Base-by-base conservation (phyloP, 352 stramenopile species). In the Elongisporangium prolatum region DNA sequence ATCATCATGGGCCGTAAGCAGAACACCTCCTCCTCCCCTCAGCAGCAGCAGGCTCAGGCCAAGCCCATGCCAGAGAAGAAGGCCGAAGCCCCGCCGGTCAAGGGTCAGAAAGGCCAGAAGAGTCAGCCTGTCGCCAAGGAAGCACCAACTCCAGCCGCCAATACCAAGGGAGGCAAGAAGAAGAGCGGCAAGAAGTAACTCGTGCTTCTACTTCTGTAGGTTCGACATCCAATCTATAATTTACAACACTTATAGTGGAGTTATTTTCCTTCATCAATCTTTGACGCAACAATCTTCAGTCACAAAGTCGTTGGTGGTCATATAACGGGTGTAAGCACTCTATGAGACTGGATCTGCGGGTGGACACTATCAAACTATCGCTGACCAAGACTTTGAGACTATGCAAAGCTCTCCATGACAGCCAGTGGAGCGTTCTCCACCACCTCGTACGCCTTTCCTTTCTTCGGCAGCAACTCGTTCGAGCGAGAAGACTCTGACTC, bases 321-420 rank as follows among this genome's bases (percentile, higher is more conserved):
- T n/a, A n/a, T n/a, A n/a, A n/a, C n/a, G n/a, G n/a, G 24, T 34
- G 24, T 34, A 8, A 34, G 24, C 24, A 7, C 7, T 34, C 24
- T 34, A 3, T 34, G 24, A 34, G 3, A 50, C 44, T 7, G 6
- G 18, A 21, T 50, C 7, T 34, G 7, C 24, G 24, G 24, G 7
- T 34, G 24, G 24, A 34, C 48, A 13, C 9, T 13, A 20, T 24
- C 18, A 22, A 52, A 24, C 9, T 14, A 21, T 28, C 65, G 40
- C 71, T 80, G 37, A 74, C 61, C 8, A 68, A 63, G 24, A 72
- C 70, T 2, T 59, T 77, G 18, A 21, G 37, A 59, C 34, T 72
- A 92, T 48, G 80, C 59, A 50, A 89, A 89, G 69, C 80, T 86
- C 50, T 95, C 85, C 80, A 95, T 95, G 48, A 54, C 64, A 3